Conservation (phyloP, 2,329 filamentous ascomycete genomes). For the Colletotrichum lini region DNA sequence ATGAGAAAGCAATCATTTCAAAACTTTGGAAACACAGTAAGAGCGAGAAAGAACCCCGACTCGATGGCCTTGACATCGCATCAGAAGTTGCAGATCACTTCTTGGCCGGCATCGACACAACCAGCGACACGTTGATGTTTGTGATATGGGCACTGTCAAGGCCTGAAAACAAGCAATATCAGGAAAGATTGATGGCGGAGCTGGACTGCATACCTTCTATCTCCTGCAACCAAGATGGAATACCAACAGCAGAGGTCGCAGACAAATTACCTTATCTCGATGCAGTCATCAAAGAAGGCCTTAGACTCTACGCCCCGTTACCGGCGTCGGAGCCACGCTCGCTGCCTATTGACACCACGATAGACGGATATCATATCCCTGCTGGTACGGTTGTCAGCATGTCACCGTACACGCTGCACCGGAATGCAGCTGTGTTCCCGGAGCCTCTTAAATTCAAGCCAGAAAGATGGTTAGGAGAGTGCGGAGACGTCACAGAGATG, state of each 20-base stretch:
- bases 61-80: conserved; percentile 56
- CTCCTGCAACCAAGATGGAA: conserved; percentile 43
- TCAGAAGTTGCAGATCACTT: conserved; percentile 69
- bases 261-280: conserved; percentile 60
- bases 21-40: conserved; percentile 56
- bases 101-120: conserved; percentile 67
- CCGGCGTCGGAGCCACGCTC: conserved; percentile 66
- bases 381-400: conserved; percentile 47
- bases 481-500: conserved; percentile 30
- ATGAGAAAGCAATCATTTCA: conserved; percentile 14
- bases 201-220: conserved; percentile 44
- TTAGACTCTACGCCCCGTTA: conserved; percentile 65
- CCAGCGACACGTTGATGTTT: conserved; percentile 66
- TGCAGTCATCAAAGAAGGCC: conserved; percentile 65
- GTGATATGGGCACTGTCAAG: conserved; percentile 64
- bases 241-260: conserved; percentile 53
- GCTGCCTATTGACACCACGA: conserved; percentile 30
- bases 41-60: conserved; percentile 44
- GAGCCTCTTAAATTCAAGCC: conserved; percentile 47
- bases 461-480: conserved; percentile 46
- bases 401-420: conserved; percentile 47
- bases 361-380: conserved; percentile 47
- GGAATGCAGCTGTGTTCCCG: conserved; percentile 46
- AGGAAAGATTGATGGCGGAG: conserved; percentile 49
- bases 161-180: conserved; percentile 57